phyloP scores from a whole-genome alignment of 2,329 filamentous ascomycete species.

The Colletotrichum horii region DNA sequence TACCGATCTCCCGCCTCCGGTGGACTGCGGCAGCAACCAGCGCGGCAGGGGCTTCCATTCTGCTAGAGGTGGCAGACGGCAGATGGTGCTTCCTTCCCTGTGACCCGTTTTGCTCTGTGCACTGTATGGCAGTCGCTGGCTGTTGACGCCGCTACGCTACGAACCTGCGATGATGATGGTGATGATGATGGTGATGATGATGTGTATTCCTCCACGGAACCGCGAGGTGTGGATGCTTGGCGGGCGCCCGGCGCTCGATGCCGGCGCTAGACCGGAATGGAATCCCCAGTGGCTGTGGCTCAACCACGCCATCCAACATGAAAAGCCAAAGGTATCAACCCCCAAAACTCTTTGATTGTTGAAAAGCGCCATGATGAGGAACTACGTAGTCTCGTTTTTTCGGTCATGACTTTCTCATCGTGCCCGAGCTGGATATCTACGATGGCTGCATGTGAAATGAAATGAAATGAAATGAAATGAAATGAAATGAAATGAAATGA shows the following conservation, averaged over 20 bases:
- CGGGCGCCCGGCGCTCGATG: conserved; percentile 5
- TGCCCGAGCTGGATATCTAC: not conserved
- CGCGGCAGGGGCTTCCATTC: not conserved
- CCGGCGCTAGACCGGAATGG: conserved; percentile 15
- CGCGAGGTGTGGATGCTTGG: not conserved
- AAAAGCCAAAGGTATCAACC: not conserved
- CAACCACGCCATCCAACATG: not conserved
- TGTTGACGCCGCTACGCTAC: not conserved
- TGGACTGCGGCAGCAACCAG: no score
- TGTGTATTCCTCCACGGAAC: not conserved
- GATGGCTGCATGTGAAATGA: not conserved
- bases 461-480: no score
- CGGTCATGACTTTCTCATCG: not conserved
- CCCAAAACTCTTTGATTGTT: not conserved
- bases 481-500: conserved; percentile 1
- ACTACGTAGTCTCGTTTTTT: not conserved
- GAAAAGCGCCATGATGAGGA: not conserved
- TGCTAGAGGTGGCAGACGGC: not conserved
- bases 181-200: no score
- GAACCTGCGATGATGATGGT: not conserved
- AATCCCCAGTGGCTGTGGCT: not conserved
- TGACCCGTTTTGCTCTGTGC: not conserved
- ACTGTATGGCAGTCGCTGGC: not conserved
- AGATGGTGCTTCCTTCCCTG: not conserved
- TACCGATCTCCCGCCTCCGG: not conserved